Percentiles rank a stretch among this genome's conserved stretches.
These are phyloP conservation scores for Phytopythium chamaehyphon DNA, from an alignment of 352 stramenopile species.

Conservation along the genomic window DNA sequence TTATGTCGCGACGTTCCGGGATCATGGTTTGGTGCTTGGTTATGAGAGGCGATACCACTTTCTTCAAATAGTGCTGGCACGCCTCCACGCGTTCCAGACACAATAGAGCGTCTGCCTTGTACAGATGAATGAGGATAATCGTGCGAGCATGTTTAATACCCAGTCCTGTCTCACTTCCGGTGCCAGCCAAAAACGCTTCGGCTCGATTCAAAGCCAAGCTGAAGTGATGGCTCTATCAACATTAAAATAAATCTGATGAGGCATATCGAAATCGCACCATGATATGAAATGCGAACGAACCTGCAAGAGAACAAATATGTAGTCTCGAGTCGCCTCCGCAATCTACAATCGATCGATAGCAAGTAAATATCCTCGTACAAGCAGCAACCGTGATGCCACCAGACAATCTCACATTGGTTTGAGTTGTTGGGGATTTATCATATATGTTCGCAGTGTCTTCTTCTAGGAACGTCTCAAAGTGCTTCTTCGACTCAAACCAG, in stretches of 20 bases:
- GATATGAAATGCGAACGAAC: constrained; percentile 6
- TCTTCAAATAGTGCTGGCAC: constrained; percentile 38
- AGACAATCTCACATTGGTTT: not conserved
- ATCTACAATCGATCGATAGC: not conserved
- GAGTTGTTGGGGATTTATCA: not conserved
- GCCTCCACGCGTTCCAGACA: constrained; percentile 70
- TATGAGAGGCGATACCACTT: constrained; percentile 26
- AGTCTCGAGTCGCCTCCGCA: constrained; percentile 23
- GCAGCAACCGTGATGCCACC: no score
- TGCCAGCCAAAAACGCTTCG: constrained; percentile 19
- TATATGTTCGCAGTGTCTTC: not conserved
- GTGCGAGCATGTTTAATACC: not conserved
- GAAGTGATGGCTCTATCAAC: constrained; percentile 39
- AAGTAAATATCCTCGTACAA: not conserved
- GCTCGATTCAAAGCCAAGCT: constrained; percentile 43
- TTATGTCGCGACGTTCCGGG: not conserved
- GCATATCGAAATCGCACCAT: not conserved
- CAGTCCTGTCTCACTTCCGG: not conserved
- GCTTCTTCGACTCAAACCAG: constrained; percentile 33
- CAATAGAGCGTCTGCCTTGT: constrained; percentile 72
- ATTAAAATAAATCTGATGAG: constrained; percentile 1
- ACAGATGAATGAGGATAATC: constrained; percentile 37
- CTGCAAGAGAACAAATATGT: constrained; percentile 65
- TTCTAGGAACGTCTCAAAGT: constrained; percentile 31
- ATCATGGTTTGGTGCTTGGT: constrained; percentile 1